Evolutionary conservation across 2,329 filamentous ascomycete species (phyloP).

Genomic region (Acrocalymma vagum): DNA sequence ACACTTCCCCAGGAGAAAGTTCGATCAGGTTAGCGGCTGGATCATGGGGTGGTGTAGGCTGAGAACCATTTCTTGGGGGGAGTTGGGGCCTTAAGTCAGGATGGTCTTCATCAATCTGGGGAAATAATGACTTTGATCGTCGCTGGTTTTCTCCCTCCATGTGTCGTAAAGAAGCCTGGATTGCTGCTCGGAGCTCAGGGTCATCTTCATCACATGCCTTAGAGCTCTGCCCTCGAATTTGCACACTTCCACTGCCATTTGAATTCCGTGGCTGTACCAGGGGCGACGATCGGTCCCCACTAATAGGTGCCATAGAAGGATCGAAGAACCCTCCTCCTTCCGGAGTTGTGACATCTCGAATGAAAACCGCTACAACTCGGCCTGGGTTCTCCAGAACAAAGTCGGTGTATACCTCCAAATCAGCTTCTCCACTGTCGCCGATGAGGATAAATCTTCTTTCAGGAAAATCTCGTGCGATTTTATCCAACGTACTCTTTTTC

Average conservation of each 20-base stretch:
- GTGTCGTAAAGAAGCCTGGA: slow-evolving; percentile 56
- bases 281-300: slow-evolving; percentile 38
- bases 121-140: slow-evolving; percentile 43
- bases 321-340: slow-evolving; percentile 81
- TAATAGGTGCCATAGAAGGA: slow-evolving; percentile 56
- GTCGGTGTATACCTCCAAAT: slow-evolving; percentile 96
- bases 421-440: slow-evolving; percentile 95
- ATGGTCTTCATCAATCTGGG: slow-evolving; percentile 45
- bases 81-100: slow-evolving; percentile 43
- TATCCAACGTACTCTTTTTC: slow-evolving; percentile 87
- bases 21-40: slow-evolving; percentile 55
- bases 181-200: slow-evolving; percentile 56
- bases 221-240: slow-evolving; percentile 21
- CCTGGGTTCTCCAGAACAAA: slow-evolving; percentile 85
- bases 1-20: slow-evolving; percentile 55
- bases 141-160: slow-evolving; percentile 51
- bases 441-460: slow-evolving; percentile 88
- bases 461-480: slow-evolving; percentile 88
- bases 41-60: slow-evolving; percentile 27
- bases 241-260: slow-evolving; percentile 13
- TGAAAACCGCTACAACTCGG: slow-evolving; percentile 86
- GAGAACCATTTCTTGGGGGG: slow-evolving; percentile 42
- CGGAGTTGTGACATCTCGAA: slow-evolving; percentile 90
- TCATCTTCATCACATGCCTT: slow-evolving; percentile 53
- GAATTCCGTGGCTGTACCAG: too few species aligned